Conservation (phyloP, 768 basidiomycete genomes). For the Cystofilobasidium bisporidii region DNA sequence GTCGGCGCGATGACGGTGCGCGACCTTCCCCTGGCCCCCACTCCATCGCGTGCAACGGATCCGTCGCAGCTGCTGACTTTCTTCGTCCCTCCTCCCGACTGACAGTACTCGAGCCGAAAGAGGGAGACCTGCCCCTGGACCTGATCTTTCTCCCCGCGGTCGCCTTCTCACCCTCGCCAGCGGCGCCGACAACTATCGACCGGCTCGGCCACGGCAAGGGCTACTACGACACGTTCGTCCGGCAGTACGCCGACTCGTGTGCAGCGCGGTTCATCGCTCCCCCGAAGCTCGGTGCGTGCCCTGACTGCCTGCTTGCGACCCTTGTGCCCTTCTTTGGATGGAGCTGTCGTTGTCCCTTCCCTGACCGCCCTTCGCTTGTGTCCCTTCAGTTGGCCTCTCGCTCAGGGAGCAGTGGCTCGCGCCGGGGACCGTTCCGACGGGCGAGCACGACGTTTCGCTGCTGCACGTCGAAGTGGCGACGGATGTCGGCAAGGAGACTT, state of each 20-base stretch:
- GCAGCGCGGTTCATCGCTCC: not conserved
- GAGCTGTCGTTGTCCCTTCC: not conserved
- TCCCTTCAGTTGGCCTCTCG: slow-evolving; percentile 17
- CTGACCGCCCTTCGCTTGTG: not conserved
- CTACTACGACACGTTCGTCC: slow-evolving; percentile 22
- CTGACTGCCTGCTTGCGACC: not conserved
- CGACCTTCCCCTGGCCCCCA: not conserved
- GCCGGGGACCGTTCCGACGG: slow-evolving; percentile 9
- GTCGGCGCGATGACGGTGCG: slow-evolving; percentile 20
- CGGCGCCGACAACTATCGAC: not conserved
- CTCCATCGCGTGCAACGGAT: not conserved
- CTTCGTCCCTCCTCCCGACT: not conserved
- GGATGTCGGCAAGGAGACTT: no score
- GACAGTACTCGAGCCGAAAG: not conserved
- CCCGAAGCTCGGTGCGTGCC: slow-evolving; percentile 17
- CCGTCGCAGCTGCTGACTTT: not conserved
- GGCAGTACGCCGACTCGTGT: slow-evolving; percentile 2
- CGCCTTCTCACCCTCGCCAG: slow-evolving; percentile 4
- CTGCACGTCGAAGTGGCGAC: not conserved
- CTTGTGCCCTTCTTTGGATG: no score
- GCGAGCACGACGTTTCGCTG: slow-evolving; percentile 19
- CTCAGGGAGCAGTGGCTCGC: slow-evolving; percentile 19
- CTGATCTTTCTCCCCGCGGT: slow-evolving; percentile 14
- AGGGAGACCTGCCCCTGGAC: not conserved
- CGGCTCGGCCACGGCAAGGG: slow-evolving; percentile 10